These are phyloP conservation scores for Carpinus viminea DNA, from an alignment of 306 rosid species.

Conservation along the genomic window DNA sequence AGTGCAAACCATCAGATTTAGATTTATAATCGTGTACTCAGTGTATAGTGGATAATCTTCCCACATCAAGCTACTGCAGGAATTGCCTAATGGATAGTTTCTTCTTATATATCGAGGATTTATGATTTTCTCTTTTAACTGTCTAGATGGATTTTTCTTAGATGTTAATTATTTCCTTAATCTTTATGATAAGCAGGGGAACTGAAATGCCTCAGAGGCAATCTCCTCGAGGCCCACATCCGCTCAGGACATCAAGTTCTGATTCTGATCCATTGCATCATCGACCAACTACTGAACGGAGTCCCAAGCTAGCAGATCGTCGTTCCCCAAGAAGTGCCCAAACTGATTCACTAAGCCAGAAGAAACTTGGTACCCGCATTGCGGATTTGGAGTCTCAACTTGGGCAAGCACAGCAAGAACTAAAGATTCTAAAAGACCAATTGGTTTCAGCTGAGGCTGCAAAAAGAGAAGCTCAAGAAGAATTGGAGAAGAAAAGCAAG, in stretches of 20 bases:
- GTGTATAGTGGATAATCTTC: too few species aligned
- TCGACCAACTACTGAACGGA: conserved; percentile 65
- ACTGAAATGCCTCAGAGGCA: conserved; percentile 77
- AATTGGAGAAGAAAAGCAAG: conserved; percentile 61
- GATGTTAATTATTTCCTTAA: not conserved
- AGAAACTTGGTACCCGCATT: conserved; percentile 85
- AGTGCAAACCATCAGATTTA: not conserved
- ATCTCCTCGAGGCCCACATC: conserved; percentile 70
- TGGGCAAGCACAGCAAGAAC: conserved; percentile 80
- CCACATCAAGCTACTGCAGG: not conserved
- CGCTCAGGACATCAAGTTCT: conserved; percentile 62
- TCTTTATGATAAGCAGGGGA: conserved; percentile 50
- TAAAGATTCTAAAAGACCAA: conserved; percentile 64
- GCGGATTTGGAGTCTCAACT: conserved; percentile 88
- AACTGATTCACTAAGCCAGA: conserved; percentile 62
- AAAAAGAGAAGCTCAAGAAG: conserved; percentile 71
- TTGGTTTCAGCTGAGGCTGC: conserved; percentile 85
- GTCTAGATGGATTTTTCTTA: not conserved
- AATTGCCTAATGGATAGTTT: not conserved
- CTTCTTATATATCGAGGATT: not conserved
- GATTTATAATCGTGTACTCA: too few species aligned
- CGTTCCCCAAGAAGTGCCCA: conserved; percentile 76
- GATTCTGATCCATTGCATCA: conserved; percentile 77
- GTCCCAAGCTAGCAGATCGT: conserved; percentile 76
- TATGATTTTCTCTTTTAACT: conserved; percentile 1